Percentiles rank a stretch among this genome's conserved stretches.
Evolutionary conservation across 306 rosid genomes (phyloP).

Genomic region (Glycyrrhiza uralensis): DNA sequence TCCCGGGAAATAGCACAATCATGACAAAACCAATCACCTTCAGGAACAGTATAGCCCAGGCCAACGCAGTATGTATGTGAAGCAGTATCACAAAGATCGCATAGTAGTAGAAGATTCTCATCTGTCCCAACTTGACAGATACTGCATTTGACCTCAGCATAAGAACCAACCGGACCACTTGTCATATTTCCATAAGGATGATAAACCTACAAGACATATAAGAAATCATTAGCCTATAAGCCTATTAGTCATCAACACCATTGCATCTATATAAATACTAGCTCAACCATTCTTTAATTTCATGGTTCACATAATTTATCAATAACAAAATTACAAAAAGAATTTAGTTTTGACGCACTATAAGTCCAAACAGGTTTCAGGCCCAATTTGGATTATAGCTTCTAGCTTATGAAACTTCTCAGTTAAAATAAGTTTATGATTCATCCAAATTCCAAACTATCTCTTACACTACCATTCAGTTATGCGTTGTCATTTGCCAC

Average conservation of each 20-base stretch:
- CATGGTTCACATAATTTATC: not conserved
- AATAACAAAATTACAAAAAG: not conserved
- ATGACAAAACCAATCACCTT: conserved; percentile 88
- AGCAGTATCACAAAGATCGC: conserved; percentile 70
- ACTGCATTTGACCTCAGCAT: conserved; percentile 45
- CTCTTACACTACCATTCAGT: not conserved
- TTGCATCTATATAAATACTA: not conserved
- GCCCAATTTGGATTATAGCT: too few relatives aligned
- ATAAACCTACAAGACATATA: conserved; percentile 37
- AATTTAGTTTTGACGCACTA: not conserved
- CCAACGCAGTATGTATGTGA: conserved; percentile 85
- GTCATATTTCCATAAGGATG: conserved; percentile 37
- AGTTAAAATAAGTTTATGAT: too few relatives aligned
- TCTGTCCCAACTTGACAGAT: conserved; percentile 46
- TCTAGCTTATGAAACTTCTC: too few relatives aligned
- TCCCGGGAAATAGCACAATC: conserved; percentile 49
- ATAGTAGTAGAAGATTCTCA: conserved; percentile 58
- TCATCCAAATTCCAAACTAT: too few relatives aligned
- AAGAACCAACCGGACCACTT: conserved; percentile 39
- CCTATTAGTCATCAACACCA: not conserved
- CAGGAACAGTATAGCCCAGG: conserved; percentile 64
- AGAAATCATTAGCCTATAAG: not conserved
- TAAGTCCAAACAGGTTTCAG: not conserved
- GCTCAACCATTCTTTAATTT: not conserved
- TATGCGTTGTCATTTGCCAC: not conserved